Percentiles rank a stretch among this genome's conserved stretches.
Evolutionary conservation across 1,139 yeast genomes (phyloP).

Genomic region (Suhomyces wounanorum): DNA sequence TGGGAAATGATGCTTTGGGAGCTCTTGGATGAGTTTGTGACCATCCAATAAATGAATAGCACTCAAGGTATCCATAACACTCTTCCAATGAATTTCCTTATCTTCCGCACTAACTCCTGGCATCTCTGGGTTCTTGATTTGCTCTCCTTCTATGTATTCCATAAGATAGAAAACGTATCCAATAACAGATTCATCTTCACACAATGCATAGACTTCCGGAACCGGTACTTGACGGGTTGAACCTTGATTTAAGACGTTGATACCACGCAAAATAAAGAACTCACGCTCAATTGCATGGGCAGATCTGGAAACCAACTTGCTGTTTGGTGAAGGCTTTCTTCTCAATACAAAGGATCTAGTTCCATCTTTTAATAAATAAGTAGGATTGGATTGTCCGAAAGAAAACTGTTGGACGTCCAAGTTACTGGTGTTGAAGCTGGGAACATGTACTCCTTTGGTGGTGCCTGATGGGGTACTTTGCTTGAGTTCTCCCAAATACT

Average conservation of each 20-base stretch:
- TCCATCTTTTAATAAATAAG: constrained; percentile 55
- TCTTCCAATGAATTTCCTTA: constrained; percentile 44
- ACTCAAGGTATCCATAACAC: constrained; percentile 53
- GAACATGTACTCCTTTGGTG: constrained; percentile 17
- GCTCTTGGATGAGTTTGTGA: constrained; percentile 39
- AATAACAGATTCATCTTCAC: constrained; percentile 53
- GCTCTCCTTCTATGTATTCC: constrained; percentile 63
- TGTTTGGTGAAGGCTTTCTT: constrained; percentile 61
- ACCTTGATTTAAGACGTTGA: constrained; percentile 33
- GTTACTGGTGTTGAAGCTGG: constrained; percentile 11
- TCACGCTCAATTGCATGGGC: constrained; percentile 73
- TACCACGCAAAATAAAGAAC: constrained; percentile 54
- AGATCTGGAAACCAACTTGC: constrained; percentile 53
- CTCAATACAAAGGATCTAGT: constrained; percentile 50
- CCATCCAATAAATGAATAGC: constrained; percentile 58
- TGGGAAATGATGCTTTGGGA: constrained; percentile 52
- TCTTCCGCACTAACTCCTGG: constrained; percentile 34
- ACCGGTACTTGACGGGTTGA: constrained; percentile 44
- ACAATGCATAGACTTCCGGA: constrained; percentile 48
- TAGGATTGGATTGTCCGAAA: constrained; percentile 71
- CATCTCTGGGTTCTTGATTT: constrained; percentile 58
- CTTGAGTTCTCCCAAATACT: constrained; percentile 12
- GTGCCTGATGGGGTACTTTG: constrained; percentile 3
- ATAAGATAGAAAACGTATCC: constrained; percentile 60
- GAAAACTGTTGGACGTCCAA: constrained; percentile 50